Conservation (phyloP, 345 rosid genomes). For the Microthlaspi erraticum region DNA sequence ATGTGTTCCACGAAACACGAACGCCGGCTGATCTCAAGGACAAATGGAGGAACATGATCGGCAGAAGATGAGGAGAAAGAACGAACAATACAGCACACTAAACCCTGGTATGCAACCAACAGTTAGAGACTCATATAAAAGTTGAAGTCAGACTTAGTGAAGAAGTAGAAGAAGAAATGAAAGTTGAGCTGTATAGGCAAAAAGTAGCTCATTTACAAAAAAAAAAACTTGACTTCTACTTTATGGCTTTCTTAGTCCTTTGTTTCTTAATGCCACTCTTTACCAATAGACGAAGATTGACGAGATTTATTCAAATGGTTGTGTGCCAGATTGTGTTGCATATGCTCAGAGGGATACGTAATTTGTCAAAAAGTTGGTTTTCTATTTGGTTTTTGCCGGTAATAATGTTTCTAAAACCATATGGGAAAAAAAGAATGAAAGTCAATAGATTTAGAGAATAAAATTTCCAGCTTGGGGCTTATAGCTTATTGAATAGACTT, state of each 20-base stretch:
- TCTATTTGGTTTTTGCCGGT: background rate
- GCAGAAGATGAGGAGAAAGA: slow-evolving; percentile 21
- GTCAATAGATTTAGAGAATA: background rate
- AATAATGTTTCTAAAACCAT: background rate
- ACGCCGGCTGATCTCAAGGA: slow-evolving; percentile 76
- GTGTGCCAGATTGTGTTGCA: background rate
- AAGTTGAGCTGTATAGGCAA: slow-evolving; percentile 3
- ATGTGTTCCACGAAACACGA: slow-evolving; percentile 61
- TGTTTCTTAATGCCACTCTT: slow-evolving; percentile 12
- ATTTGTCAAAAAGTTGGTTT: background rate
- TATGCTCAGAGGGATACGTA: background rate
- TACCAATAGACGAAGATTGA: background rate
- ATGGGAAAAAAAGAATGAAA: background rate
- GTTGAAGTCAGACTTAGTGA: slow-evolving; percentile 25
- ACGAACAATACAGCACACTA: background rate
- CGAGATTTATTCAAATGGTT: background rate
- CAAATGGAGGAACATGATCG: slow-evolving; percentile 66
- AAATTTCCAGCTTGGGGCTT: background rate
- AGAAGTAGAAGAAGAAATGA: background rate
- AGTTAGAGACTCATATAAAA: slow-evolving; percentile 22
- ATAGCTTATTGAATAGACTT: background rate
- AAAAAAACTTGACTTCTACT: slow-evolving; percentile 13
- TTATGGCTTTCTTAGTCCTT: background rate
- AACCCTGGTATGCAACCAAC: background rate
- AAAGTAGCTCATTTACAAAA: slow-evolving; percentile 10